Conservation (phyloP, 1,284 basidiomycete species). For the Serendipita sp. region DNA sequence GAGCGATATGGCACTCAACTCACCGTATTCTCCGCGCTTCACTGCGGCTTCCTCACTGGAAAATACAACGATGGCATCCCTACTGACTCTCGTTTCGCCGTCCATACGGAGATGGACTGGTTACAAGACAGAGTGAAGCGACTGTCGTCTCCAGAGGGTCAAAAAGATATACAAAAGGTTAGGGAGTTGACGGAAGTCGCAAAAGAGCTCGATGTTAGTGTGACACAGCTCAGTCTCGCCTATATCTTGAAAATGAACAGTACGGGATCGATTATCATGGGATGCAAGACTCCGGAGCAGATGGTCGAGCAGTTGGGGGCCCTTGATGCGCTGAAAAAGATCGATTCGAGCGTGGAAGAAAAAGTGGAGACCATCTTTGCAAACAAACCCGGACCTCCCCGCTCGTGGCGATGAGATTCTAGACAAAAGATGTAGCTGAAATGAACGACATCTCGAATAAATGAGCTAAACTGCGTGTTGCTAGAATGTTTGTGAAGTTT, state of each 20-base stretch:
- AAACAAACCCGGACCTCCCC: constrained; percentile 16
- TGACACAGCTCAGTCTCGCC: constrained; percentile 24
- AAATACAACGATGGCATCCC: constrained; percentile 16
- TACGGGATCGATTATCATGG: constrained; percentile 22
- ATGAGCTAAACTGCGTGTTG: not conserved
- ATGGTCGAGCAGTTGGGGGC: constrained; percentile 13
- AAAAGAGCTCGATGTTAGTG: constrained; percentile 18
- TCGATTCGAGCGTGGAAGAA: constrained; percentile 20
- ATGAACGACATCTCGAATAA: too few relatives aligned
- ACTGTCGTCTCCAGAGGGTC: constrained; percentile 7
- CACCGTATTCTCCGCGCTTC: constrained; percentile 14
- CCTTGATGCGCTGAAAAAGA: constrained; percentile 24
- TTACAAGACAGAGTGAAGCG: constrained; percentile 8
- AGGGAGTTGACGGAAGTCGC: constrained; percentile 10
- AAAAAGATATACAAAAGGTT: constrained; percentile 10
- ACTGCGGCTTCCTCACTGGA: constrained; percentile 14
- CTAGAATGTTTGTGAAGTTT: not conserved
- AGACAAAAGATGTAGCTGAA: too few relatives aligned
- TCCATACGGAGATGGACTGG: constrained; percentile 11
- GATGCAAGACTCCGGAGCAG: constrained; percentile 24
- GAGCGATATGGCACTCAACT: constrained; percentile 11
- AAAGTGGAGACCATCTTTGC: constrained; percentile 20
- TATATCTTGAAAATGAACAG: constrained; percentile 25
- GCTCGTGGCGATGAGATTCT: not conserved
- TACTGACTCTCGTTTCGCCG: constrained; percentile 12